A percentile compares a stretch with the other conserved stretches of the same genome.
Conservation (phyloP, 2,329 filamentous ascomycete genomes). For the Paramyrothecium sp. region DNA sequence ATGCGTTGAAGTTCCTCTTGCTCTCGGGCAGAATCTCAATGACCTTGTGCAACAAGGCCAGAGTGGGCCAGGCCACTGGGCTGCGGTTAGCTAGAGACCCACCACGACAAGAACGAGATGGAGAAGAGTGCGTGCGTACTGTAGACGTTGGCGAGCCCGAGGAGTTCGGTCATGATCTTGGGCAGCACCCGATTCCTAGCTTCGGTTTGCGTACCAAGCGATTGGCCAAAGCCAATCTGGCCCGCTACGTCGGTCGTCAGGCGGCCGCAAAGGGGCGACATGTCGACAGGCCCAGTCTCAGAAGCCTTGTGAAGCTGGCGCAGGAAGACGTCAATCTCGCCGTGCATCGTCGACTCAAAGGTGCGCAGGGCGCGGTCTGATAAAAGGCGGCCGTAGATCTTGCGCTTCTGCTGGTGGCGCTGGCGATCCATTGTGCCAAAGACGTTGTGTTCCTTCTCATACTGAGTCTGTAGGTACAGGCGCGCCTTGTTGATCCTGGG, state of each 20-base stretch:
- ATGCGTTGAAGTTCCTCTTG: neutral
- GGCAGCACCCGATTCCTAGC: neutral
- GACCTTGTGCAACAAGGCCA: neutral
- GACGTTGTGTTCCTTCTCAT: slow-evolving; percentile 3
- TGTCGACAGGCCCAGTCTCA: slow-evolving; percentile 5
- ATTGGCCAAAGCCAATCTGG: neutral
- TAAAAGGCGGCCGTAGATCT: slow-evolving; percentile 6
- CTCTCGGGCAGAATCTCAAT: neutral
- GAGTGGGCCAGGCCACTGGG: neutral
- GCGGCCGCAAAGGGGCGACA: slow-evolving; percentile 7
- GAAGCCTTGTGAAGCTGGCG: slow-evolving; percentile 1
- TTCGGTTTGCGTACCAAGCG: neutral
- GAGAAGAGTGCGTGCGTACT: neutral
- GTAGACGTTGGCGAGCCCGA: neutral
- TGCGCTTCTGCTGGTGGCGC: slow-evolving; percentile 10
- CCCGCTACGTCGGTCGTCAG: slow-evolving; percentile 13
- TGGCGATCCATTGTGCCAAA: slow-evolving; percentile 7
- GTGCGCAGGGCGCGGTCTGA: slow-evolving; percentile 11
- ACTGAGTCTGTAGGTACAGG: slow-evolving; percentile 4
- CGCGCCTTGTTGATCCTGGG: slow-evolving; percentile 3
- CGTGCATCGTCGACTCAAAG: slow-evolving; percentile 10
- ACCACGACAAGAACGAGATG: neutral
- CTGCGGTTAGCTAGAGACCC: neutral
- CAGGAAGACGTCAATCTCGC: slow-evolving; percentile 11
- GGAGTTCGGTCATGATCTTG: neutral